Percentiles rank a stretch among this genome's conserved stretches.
Conservation (phyloP, 2,329 filamentous ascomycete genomes). For the Endoconidiophora laricicola region DNA sequence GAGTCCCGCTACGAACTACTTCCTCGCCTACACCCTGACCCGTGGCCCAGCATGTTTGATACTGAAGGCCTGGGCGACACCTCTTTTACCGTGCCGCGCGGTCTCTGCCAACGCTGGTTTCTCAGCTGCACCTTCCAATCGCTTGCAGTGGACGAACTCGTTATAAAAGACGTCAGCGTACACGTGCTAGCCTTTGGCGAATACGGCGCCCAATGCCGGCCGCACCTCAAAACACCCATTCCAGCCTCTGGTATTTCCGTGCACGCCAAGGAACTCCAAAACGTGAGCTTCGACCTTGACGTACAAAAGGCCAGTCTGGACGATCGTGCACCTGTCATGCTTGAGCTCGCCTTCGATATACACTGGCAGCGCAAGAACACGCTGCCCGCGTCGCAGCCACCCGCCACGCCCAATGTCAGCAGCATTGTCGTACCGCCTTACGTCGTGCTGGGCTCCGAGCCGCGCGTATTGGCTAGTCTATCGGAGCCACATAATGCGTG, state of each 20-base stretch:
- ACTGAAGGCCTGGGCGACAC: constrained; percentile 30
- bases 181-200: constrained; percentile 34
- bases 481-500: constrained; percentile 24
- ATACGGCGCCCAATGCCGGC: constrained; percentile 35
- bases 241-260: constrained; percentile 33
- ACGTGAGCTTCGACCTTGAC: constrained; percentile 56
- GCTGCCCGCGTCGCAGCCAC: constrained; percentile 1
- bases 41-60: constrained; percentile 80
- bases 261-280: constrained; percentile 49
- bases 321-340: constrained; percentile 56
- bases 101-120: constrained; percentile 67
- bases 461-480: constrained; percentile 56
- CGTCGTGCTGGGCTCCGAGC: constrained; percentile 65
- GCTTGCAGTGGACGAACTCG: constrained; percentile 56
- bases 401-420: constrained; percentile 37
- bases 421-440: constrained; percentile 64
- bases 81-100: constrained; percentile 24
- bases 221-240: constrained; percentile 24
- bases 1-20: constrained; percentile 81
- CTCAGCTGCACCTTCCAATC: constrained; percentile 59
- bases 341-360: constrained; percentile 62
- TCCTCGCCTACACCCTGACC: constrained; percentile 57
- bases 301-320: constrained; percentile 66
- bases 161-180: constrained; percentile 45
- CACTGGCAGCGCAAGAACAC: constrained; percentile 51